Percentiles rank a stretch among this genome's conserved stretches.
Conservation (phyloP, 2,329 filamentous ascomycete species). For the Colletotrichum agaves region DNA sequence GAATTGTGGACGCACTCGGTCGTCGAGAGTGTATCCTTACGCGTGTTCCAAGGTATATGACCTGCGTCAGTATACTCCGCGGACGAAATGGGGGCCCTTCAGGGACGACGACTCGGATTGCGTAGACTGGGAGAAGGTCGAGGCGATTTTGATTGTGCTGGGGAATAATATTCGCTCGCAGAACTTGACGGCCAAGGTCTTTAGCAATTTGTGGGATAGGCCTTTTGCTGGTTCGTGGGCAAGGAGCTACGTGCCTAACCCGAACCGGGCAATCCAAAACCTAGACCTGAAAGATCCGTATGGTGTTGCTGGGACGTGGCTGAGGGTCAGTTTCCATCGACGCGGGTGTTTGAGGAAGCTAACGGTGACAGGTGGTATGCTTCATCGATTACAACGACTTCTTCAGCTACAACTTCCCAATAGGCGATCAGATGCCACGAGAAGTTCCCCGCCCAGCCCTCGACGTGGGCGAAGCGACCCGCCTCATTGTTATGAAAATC, state of each 20-base stretch:
- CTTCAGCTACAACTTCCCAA: constrained; percentile 76
- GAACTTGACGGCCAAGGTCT: constrained; percentile 56
- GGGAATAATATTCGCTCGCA: constrained; percentile 69
- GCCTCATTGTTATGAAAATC: constrained; percentile 76
- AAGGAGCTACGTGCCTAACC: constrained; percentile 56
- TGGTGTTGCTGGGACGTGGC: constrained; percentile 76
- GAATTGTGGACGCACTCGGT: constrained; percentile 48
- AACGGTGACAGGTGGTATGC: constrained; percentile 51
- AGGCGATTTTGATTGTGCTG: constrained; percentile 77
- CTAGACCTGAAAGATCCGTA: constrained; percentile 74
- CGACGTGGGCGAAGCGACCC: constrained; percentile 72
- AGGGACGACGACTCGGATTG: constrained; percentile 67
- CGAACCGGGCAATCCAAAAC: constrained; percentile 49
- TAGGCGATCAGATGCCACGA: constrained; percentile 51
- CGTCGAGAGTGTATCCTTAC: constrained; percentile 62
- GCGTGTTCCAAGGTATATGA: constrained; percentile 80
- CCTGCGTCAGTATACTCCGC: constrained; percentile 71
- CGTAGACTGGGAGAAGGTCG: constrained; percentile 85
- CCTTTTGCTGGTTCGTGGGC: constrained; percentile 68
- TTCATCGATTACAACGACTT: constrained; percentile 78
- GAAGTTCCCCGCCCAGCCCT: constrained; percentile 61
- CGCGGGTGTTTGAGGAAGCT: not conserved
- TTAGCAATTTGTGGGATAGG: constrained; percentile 63
- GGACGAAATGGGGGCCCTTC: constrained; percentile 78
- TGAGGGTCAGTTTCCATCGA: constrained; percentile 62